Percentiles rank a stretch among this genome's conserved stretches.
These are phyloP conservation scores for Botrytis fragariae DNA, from an alignment of 2,329 filamentous ascomycete species.

Conservation along the genomic window DNA sequence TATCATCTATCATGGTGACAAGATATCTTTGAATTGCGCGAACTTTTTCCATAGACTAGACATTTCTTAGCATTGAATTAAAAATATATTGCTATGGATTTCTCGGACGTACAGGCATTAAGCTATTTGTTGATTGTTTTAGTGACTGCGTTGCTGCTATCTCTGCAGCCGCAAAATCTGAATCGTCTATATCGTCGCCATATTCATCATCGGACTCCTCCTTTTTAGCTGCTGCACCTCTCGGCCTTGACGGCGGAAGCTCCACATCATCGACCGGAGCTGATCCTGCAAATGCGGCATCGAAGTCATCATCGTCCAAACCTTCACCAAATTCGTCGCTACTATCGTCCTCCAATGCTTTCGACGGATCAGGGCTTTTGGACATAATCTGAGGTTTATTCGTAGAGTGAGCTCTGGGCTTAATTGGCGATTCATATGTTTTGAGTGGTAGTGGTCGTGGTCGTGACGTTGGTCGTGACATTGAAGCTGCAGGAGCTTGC, in stretches of 20 bases:
- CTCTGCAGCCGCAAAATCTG: constrained; percentile 76
- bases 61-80: constrained; percentile 57
- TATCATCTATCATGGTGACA: constrained; percentile 69
- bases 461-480: neutral
- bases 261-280: constrained; percentile 40
- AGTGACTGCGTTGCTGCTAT: constrained; percentile 67
- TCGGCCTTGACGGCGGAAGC: constrained; percentile 10
- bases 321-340: constrained; percentile 39
- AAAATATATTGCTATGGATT: constrained; percentile 34
- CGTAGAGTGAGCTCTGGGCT: neutral
- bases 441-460: neutral
- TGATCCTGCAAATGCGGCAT: constrained; percentile 18
- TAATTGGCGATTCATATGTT: neutral
- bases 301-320: constrained; percentile 54
- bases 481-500: neutral
- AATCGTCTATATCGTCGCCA: constrained; percentile 59
- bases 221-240: constrained; percentile 32
- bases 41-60: constrained; percentile 64
- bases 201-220: constrained; percentile 69
- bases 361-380: neutral
- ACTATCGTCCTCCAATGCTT: constrained; percentile 17
- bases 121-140: constrained; percentile 37
- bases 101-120: constrained; percentile 54
- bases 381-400: neutral
- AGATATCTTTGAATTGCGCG: constrained; percentile 85